These are phyloP conservation scores for Talaromyces islandicus DNA, from an alignment of 2,329 filamentous ascomycete genomes.

Conservation along the genomic window DNA sequence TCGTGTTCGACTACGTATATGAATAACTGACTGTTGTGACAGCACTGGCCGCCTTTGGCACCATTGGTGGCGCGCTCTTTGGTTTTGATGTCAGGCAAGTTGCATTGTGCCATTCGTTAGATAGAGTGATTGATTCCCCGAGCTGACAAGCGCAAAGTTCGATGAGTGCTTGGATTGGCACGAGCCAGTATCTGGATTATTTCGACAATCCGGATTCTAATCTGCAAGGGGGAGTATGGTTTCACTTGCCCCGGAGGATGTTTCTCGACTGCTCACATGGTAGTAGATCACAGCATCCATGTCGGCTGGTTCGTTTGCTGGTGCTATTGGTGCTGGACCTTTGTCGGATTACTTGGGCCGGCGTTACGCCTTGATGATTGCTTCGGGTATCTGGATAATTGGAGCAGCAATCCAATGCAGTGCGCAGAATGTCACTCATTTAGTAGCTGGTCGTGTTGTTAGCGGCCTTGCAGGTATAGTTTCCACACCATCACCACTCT, in stretches of 20 bases:
- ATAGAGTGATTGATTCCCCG: not conserved
- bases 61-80: slow-evolving; percentile 52
- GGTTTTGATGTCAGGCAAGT: slow-evolving; percentile 55
- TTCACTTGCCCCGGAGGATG: not conserved
- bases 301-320: slow-evolving; percentile 64
- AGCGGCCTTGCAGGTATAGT: slow-evolving; percentile 26
- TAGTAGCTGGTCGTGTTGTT: slow-evolving; percentile 47
- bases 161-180: slow-evolving; percentile 43
- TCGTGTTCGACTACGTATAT: not conserved
- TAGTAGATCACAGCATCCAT: slow-evolving; percentile 63
- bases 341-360: slow-evolving; percentile 32
- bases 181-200: slow-evolving; percentile 48
- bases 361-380: slow-evolving; percentile 36
- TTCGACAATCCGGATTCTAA: slow-evolving; percentile 43
- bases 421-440: slow-evolving; percentile 25
- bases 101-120: slow-evolving; percentile 23
- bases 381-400: slow-evolving; percentile 27
- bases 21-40: not conserved
- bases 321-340: slow-evolving; percentile 42
- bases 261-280: not conserved
- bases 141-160: slow-evolving; percentile 19
- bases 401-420: slow-evolving; percentile 28
- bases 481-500: not conserved
- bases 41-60: slow-evolving; percentile 51
- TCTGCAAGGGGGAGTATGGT: slow-evolving; percentile 29